phyloP scores from a whole-genome alignment of 1,139 yeast genomes.

The Nakaseomyces glabratus region DNA sequence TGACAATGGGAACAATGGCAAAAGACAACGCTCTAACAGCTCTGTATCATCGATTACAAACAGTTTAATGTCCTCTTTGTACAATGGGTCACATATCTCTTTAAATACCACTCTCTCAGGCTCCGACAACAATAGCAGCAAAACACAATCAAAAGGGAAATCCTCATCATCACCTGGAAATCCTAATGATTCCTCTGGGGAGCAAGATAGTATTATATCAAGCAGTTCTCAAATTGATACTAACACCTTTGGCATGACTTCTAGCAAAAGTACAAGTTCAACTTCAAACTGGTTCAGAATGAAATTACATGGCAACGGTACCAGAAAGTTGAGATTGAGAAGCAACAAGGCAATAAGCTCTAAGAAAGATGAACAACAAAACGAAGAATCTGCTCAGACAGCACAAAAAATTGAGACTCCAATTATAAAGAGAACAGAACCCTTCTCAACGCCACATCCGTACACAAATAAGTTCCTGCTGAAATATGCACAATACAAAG shows the following conservation, averaged over 20 bases:
- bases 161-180: neutral
- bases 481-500: constrained; percentile 51
- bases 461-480: constrained; percentile 46
- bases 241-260: constrained; percentile 3
- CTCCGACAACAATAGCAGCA: neutral
- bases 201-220: neutral
- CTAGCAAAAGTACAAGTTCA: neutral
- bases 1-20: neutral
- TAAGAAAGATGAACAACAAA: neutral
- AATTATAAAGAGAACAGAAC: constrained; percentile 9
- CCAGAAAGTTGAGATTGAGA: constrained; percentile 3
- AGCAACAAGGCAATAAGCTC: constrained; percentile 5
- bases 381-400: neutral
- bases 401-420: neutral
- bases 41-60: constrained; percentile 18
- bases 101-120: constrained; percentile 4
- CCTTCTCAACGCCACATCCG: constrained; percentile 41
- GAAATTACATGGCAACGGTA: constrained; percentile 5
- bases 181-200: neutral
- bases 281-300: constrained; percentile 9
- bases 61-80: constrained; percentile 18
- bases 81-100: constrained; percentile 6
- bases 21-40: constrained; percentile 12
- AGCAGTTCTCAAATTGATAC: neutral
- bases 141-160: neutral